Conservation (phyloP, 139 green algal species). For the Desmodesmus armatus region DNA sequence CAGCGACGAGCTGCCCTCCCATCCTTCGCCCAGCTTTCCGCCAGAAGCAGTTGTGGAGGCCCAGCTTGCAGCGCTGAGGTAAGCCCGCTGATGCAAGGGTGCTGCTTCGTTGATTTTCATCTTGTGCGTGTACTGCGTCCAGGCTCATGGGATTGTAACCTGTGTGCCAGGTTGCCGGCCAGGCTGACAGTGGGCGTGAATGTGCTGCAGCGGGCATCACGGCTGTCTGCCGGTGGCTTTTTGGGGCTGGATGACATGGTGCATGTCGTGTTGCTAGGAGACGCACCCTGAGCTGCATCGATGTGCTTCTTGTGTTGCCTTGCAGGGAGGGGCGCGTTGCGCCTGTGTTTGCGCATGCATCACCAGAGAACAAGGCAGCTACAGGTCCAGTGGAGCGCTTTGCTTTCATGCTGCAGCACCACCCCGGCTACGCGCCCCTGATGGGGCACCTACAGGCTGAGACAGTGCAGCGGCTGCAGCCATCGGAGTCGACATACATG, state of each 20-base stretch:
- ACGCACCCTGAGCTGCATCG: neutral
- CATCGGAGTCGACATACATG: slow-evolving; percentile 50
- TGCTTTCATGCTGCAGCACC: slow-evolving; percentile 9
- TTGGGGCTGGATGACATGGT: too few species aligned
- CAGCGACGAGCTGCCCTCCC: slow-evolving; percentile 38
- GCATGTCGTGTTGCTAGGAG: neutral
- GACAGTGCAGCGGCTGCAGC: slow-evolving; percentile 52
- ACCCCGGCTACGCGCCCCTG: slow-evolving; percentile 12
- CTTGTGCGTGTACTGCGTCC: too few species aligned
- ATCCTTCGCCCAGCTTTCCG: slow-evolving; percentile 50
- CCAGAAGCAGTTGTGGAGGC: slow-evolving; percentile 58
- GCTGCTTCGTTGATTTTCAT: too few species aligned
- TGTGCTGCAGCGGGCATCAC: too few species aligned
- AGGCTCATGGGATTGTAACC: too few species aligned
- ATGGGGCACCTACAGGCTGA: slow-evolving; percentile 45
- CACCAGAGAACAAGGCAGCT: slow-evolving; percentile 35
- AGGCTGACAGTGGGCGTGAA: too few species aligned
- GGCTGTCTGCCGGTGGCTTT: too few species aligned
- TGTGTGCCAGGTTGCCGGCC: too few species aligned
- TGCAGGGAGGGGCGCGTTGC: slow-evolving; percentile 22
- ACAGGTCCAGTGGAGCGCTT: slow-evolving; percentile 42
- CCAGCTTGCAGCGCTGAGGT: slow-evolving; percentile 53
- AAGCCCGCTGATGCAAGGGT: neutral
- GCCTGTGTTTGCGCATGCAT: slow-evolving; percentile 38
- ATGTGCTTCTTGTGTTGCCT: neutral